phyloP scores from a whole-genome alignment of 1,284 basidiomycete genomes.

The Heliocybe sulcata region DNA sequence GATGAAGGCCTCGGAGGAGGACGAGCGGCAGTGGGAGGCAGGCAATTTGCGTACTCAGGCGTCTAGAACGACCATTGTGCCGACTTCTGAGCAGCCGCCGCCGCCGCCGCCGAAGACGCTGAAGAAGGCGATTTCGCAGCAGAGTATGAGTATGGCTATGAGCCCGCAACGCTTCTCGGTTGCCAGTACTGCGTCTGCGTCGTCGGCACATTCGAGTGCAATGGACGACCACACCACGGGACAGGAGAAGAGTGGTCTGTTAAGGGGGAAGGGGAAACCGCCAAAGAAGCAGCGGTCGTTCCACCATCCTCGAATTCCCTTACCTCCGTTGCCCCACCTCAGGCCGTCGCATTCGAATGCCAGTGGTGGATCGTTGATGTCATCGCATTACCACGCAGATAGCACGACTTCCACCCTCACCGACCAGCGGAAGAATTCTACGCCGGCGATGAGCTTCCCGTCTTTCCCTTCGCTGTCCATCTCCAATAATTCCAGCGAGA shows the following conservation, averaged over 20 bases:
- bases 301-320: constrained; percentile 25
- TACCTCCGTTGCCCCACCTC: constrained; percentile 22
- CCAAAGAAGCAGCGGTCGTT: constrained; percentile 30
- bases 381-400: neutral
- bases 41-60: neutral
- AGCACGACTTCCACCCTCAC: constrained; percentile 4
- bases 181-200: neutral
- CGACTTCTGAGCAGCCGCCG: constrained; percentile 16
- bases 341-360: constrained; percentile 18
- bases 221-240: constrained; percentile 1
- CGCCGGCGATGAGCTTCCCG: constrained; percentile 11
- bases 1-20: neutral
- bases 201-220: neutral
- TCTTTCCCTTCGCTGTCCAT: constrained; percentile 14
- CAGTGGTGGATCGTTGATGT: neutral
- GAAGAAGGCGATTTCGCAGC: constrained; percentile 52
- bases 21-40: neutral
- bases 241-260: constrained; percentile 2
- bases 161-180: constrained; percentile 7
- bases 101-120: constrained; percentile 27
- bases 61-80: neutral
- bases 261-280: constrained; percentile 12
- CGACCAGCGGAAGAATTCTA: constrained; percentile 6
- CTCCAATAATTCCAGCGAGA: constrained; percentile 9
- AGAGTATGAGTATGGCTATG: constrained; percentile 23